phyloP scores from a whole-genome alignment of 2,329 filamentous ascomycete genomes.

The Geoglossum cookeanum region DNA sequence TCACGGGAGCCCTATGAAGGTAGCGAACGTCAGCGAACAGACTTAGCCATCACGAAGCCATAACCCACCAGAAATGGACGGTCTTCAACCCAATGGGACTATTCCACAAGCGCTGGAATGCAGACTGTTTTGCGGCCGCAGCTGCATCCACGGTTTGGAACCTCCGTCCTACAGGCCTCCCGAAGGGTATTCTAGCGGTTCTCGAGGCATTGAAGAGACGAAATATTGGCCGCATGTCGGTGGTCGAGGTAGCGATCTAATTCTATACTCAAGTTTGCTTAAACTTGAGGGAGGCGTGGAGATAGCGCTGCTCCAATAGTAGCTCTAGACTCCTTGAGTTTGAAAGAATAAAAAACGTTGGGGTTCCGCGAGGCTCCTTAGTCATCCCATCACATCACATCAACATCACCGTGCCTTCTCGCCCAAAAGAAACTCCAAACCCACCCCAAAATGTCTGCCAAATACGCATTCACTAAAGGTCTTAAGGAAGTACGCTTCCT shows the following conservation, averaged over 20 bases:
- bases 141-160: conserved; percentile 15
- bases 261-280: neutral
- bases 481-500: conserved; percentile 94
- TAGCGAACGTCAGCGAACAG: neutral
- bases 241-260: neutral
- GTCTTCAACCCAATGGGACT: conserved; percentile 41
- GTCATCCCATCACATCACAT: neutral
- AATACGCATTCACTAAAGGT: conserved; percentile 76
- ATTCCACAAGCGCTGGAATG: conserved; percentile 50
- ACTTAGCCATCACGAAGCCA: neutral
- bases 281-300: neutral
- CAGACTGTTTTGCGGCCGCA: conserved; percentile 20
- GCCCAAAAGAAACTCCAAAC: neutral
- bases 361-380: neutral
- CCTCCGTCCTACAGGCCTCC: neutral
- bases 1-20: conserved; percentile 63
- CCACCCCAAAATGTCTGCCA: conserved; percentile 54
- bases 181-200: neutral
- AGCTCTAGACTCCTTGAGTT: too few species aligned
- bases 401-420: neutral
- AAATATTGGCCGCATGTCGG: neutral
- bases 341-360: neutral
- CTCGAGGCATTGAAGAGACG: neutral
- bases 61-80: conserved; percentile 82
- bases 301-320: neutral